Evolutionary conservation across 148 eudicot genomes (phyloP), one percentile per base, ranked within the genome.

Genomic region (Cornus suecica): DNA sequence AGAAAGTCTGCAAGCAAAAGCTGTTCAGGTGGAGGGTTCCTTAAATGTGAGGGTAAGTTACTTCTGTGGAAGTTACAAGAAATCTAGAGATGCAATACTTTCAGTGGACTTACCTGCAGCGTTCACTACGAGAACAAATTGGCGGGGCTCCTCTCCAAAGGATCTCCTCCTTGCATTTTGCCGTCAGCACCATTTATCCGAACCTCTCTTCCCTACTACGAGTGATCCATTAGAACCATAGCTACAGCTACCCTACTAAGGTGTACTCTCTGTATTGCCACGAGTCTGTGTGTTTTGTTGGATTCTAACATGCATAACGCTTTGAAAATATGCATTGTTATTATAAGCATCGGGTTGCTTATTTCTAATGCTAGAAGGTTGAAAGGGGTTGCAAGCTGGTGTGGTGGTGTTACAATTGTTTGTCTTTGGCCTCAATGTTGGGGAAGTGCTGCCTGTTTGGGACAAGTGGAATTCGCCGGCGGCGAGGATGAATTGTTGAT

Each of bases 61-160:
- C 81, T 78, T 93, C 68, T 72, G 88, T 64, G 98, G 98, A 51
- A 71, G 84, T 70, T 93, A 82, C 86, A 93, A 90, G 83, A 64
- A 91, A 70, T 91, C 93, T 28, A 86, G 99, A 81, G 92, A 90
- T 63, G 90, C 94, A 66, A 58, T 93, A 79, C 93, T 93, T 80
- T 81, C 82, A 72, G 97, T 97, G 25, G 91, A 93, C 76, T 79
- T 96, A 76, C 99, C 99, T 74, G 75, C 29, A 69, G 75, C 69
- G 24, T 93, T 86, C 67, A 87, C 93, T 67, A 77, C 91, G 3
- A 83, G 82, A 86, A 80, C 83, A 75, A 91, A 91, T 80, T 96
- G 98, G 99, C 93, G 91, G 80, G 99, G 98, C 80, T 80, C 88
- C 66, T 85, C 84, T 67, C 98, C 99, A 31, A 89, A 92, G 82